Conservation (phyloP, 2,329 filamentous ascomycete genomes). For the Neocucurbitaria cava region DNA sequence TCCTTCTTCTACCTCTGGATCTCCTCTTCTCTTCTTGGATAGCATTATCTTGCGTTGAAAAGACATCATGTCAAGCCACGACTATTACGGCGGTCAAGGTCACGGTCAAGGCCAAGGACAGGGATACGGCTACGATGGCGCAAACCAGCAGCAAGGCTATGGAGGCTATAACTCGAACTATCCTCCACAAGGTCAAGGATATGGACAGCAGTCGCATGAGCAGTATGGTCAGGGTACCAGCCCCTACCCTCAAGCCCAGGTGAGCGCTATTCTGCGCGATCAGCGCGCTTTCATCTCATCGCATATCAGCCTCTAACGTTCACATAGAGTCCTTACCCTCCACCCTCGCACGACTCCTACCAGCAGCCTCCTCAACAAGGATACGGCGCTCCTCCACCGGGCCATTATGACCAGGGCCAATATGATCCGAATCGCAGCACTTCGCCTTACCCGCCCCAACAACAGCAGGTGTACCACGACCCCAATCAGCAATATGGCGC, state of each 20-base stretch:
- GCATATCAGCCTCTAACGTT: conserved; percentile 16
- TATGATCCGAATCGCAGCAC: conserved; percentile 46
- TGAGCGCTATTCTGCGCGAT: conserved; percentile 13
- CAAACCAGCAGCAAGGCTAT: conserved; percentile 33
- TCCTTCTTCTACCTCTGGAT: neutral
- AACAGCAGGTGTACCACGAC: conserved; percentile 29
- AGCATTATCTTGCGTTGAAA: neutral
- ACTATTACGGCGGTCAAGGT: conserved; percentile 45
- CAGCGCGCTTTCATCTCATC: conserved; percentile 13
- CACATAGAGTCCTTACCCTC: conserved; percentile 35
- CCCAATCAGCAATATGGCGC: conserved; percentile 30
- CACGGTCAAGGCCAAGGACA: conserved; percentile 29
- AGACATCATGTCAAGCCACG: conserved; percentile 32
- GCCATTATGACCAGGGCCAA: conserved; percentile 41
- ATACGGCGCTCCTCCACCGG: conserved; percentile 39
- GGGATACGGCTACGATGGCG: conserved; percentile 33
- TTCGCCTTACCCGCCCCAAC: conserved; percentile 45
- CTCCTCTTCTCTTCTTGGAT: neutral
- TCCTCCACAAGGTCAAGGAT: conserved; percentile 28
- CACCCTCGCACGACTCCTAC: conserved; percentile 39
- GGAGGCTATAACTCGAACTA: conserved; percentile 30
- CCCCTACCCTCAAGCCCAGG: conserved; percentile 38
- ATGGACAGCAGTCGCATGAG: conserved; percentile 36
- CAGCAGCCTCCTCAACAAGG: conserved; percentile 30
- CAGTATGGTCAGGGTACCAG: conserved; percentile 39